Conservation (phyloP, 177 flowering plant genomes). For the Vitis hybrid region DNA sequence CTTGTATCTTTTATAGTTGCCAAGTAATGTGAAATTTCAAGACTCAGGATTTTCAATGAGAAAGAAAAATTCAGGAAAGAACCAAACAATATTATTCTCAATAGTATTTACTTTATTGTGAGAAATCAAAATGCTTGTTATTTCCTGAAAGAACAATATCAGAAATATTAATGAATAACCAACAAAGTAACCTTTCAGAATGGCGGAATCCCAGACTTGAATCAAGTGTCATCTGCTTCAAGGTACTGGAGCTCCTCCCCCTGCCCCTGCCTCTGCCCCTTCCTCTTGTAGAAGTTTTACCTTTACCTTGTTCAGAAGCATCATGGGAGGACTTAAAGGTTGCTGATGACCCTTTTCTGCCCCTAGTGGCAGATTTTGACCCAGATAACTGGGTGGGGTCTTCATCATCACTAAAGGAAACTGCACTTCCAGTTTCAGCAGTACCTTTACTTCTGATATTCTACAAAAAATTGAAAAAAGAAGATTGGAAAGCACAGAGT, state of each 20-base stretch:
- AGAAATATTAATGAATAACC: neutral
- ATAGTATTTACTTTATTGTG: neutral
- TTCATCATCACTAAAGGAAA: conserved; percentile 94
- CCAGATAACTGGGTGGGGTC: conserved; percentile 48
- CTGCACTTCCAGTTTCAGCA: conserved; percentile 49
- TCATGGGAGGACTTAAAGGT: conserved; percentile 48
- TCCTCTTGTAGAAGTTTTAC: conserved; percentile 64
- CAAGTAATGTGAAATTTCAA: neutral
- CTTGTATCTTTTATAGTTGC: neutral
- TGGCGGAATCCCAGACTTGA: conserved; percentile 55
- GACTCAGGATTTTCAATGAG: neutral
- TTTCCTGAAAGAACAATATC: neutral
- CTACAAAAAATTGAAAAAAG: conserved; percentile 34
- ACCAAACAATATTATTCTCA: neutral
- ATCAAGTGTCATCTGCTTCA: conserved; percentile 95
- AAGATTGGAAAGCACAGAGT: conserved; percentile 4
- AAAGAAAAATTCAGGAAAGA: neutral
- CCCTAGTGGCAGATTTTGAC: conserved; percentile 49
- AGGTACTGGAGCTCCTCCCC: conserved; percentile 50
- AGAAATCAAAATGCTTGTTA: neutral
- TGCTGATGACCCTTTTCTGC: conserved; percentile 50
- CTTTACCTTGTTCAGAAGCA: conserved; percentile 41
- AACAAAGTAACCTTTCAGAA: conserved; percentile 58
- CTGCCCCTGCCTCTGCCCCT: conserved; percentile 69
- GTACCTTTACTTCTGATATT: conserved; percentile 46